phyloP scores from a whole-genome alignment of 1,284 basidiomycete genomes.

The Trichosporon ovoides region DNA sequence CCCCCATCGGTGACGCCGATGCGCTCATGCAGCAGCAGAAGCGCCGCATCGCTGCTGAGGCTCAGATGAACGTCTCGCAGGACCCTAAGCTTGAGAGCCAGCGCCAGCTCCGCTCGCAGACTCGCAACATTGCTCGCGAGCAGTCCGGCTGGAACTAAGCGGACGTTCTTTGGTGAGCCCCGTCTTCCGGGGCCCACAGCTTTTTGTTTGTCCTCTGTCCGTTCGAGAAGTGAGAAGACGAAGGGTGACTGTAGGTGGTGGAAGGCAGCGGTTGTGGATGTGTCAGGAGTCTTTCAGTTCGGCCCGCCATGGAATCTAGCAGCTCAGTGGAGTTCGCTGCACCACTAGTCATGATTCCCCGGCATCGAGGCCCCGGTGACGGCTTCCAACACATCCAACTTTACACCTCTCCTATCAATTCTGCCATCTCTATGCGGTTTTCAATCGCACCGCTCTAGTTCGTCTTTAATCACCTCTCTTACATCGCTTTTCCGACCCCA shows the following conservation, averaged over 20 bases:
- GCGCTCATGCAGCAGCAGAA: slow-evolving; percentile 23
- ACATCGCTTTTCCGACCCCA: neutral
- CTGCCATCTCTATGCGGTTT: slow-evolving; percentile 2
- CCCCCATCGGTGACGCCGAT: neutral
- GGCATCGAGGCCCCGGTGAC: slow-evolving; percentile 18
- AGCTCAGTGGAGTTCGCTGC: slow-evolving; percentile 22
- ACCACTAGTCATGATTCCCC: slow-evolving; percentile 18
- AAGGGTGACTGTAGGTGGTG: slow-evolving; percentile 14
- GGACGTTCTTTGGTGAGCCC: neutral
- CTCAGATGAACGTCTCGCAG: slow-evolving; percentile 14
- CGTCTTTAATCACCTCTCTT: slow-evolving; percentile 1
- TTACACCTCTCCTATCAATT: slow-evolving; percentile 1
- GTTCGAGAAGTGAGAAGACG: slow-evolving; percentile 7
- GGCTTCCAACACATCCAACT: slow-evolving; percentile 4
- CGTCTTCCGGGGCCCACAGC: neutral
- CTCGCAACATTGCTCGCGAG: slow-evolving; percentile 34
- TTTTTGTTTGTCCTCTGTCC: neutral
- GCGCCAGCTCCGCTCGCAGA: slow-evolving; percentile 42
- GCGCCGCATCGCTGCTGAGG: slow-evolving; percentile 11
- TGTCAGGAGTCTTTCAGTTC: slow-evolving; percentile 18
- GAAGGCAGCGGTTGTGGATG: slow-evolving; percentile 25
- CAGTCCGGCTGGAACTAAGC: slow-evolving; percentile 23
- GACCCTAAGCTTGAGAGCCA: slow-evolving; percentile 31
- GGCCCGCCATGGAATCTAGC: slow-evolving; percentile 20
- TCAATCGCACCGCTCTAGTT: slow-evolving; percentile 3